A percentile compares a stretch with the other conserved stretches of the same genome.
These are phyloP conservation scores for Ophiosphaerella narmari DNA, from an alignment of 2,329 filamentous ascomycete genomes.

Conservation along the genomic window DNA sequence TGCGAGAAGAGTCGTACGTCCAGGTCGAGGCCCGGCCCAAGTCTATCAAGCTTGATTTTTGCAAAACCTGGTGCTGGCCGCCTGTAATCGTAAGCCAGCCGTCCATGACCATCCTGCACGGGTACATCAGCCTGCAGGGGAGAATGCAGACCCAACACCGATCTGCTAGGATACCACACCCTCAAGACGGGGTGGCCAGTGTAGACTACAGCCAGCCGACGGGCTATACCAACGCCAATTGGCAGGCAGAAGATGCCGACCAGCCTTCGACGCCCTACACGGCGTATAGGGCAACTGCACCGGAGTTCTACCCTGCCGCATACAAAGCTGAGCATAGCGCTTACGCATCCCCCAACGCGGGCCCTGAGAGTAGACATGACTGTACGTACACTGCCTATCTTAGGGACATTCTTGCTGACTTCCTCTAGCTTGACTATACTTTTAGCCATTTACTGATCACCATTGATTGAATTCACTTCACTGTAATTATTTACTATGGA, in stretches of 20 bases:
- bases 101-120: conserved; percentile 5
- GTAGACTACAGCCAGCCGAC: too few species aligned
- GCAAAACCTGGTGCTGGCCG: conserved; percentile 25
- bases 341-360: neutral
- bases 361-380: neutral
- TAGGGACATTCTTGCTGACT: neutral
- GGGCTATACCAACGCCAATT: too few species aligned
- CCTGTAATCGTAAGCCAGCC: conserved; percentile 3
- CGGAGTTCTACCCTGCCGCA: neutral
- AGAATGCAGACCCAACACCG: too few species aligned
- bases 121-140: conserved; percentile 3
- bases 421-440: neutral
- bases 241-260: neutral
- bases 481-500: too few species aligned
- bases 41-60: conserved; percentile 3
- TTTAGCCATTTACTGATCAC: too few species aligned
- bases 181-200: too few species aligned
- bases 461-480: too few species aligned
- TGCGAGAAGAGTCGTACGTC: conserved; percentile 24
- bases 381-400: neutral
- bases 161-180: too few species aligned
- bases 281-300: neutral
- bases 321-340: neutral
- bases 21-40: conserved; percentile 8
- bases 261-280: neutral